These are phyloP conservation scores for Cystofilobasidium capitatum DNA, from an alignment of 768 basidiomycete species.

Conservation along the genomic window DNA sequence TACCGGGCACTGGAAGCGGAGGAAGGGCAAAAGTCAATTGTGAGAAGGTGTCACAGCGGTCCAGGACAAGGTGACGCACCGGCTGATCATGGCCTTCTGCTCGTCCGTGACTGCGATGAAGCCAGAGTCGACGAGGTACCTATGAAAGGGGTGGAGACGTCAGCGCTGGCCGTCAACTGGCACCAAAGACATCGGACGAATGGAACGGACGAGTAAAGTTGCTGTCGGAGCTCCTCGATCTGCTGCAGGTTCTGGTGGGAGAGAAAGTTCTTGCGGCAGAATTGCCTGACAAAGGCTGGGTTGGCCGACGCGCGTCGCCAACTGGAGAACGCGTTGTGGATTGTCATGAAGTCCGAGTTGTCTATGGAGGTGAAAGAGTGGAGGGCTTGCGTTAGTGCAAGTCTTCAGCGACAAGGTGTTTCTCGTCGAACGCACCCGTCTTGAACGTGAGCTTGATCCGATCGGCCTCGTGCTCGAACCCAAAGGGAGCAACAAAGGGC, in stretches of 20 bases:
- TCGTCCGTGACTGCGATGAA: constrained; percentile 62
- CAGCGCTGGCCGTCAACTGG: constrained; percentile 16
- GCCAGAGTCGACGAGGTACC: constrained; percentile 77
- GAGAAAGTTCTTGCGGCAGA: constrained; percentile 69
- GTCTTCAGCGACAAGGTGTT: constrained; percentile 69
- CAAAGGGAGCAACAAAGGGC: constrained; percentile 82
- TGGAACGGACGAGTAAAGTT: constrained; percentile 55
- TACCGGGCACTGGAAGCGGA: constrained; percentile 55
- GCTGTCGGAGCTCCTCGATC: constrained; percentile 90
- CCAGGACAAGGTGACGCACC: constrained; percentile 43
- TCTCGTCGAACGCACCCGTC: constrained; percentile 49
- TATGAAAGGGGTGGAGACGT: constrained; percentile 33
- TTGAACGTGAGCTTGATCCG: constrained; percentile 71
- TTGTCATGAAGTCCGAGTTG: constrained; percentile 87
- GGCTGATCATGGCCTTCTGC: constrained; percentile 60
- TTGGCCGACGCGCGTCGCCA: constrained; percentile 73
- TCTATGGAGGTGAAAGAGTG: constrained; percentile 44
- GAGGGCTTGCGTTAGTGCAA: constrained; percentile 42
- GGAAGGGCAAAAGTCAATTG: background rate
- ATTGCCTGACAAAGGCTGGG: constrained; percentile 53
- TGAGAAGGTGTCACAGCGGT: background rate
- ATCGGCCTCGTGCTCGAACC: constrained; percentile 76
- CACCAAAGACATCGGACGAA: constrained; percentile 29
- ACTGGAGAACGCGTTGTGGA: constrained; percentile 77
- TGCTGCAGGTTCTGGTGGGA: constrained; percentile 90